Evolutionary conservation across 441 rosid species (phyloP).

Genomic region (Pelargonium citronellum): DNA sequence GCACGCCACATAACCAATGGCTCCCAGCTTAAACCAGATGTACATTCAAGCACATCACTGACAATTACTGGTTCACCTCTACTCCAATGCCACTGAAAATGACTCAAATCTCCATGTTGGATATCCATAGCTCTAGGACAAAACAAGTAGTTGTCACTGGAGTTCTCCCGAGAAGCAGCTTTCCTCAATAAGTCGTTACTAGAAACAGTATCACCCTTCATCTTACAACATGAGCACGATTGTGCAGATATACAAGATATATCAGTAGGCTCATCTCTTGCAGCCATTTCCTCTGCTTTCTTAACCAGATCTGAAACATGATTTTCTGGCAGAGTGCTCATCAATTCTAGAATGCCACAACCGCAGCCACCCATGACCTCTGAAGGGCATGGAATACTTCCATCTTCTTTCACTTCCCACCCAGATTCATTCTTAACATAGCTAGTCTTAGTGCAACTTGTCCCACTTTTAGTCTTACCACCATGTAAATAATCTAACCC

Average conservation of each 20-base stretch:
- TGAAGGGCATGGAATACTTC: conserved; percentile 46
- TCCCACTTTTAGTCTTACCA: conserved; percentile 1
- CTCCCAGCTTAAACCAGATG: conserved; percentile 85
- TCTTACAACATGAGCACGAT: conserved; percentile 16
- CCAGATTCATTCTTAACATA: conserved; percentile 14
- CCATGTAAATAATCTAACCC: conserved; percentile 58
- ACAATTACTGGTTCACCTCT: conserved; percentile 81
- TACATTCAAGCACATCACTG: conserved; percentile 61
- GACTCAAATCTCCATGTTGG: conserved; percentile 43
- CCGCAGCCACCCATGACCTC: conserved; percentile 45
- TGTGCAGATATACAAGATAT: neutral
- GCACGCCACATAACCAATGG: conserved; percentile 94
- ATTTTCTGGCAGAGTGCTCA: conserved; percentile 35
- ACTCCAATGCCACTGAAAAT: conserved; percentile 78
- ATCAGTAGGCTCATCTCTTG: conserved; percentile 7
- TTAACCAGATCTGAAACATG: conserved; percentile 44
- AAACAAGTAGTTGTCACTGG: conserved; percentile 63
- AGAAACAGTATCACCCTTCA: conserved; percentile 22
- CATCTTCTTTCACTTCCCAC: conserved; percentile 63
- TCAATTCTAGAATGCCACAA: conserved; percentile 37
- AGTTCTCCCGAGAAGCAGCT: conserved; percentile 59
- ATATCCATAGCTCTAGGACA: conserved; percentile 46
- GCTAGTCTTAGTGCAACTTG: conserved; percentile 16
- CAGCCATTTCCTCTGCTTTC: conserved; percentile 40
- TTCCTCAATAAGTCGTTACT: conserved; percentile 31